Conservation (phyloP, 2,329 filamentous ascomycete species). For the Cladosporium oxysporum region DNA sequence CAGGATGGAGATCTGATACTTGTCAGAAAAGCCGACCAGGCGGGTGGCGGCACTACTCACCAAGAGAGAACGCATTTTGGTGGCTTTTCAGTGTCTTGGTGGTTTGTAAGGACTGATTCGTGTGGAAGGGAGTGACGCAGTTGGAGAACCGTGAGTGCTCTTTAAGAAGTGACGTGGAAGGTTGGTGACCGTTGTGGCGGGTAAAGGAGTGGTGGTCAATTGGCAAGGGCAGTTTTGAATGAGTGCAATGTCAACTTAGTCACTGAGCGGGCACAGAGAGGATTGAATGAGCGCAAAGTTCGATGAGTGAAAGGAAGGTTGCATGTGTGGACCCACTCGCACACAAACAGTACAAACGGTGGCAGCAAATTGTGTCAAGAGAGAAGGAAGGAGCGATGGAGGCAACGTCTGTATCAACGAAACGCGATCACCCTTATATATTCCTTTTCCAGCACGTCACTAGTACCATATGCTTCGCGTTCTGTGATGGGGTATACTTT, state of each 20-base stretch:
- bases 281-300: neutral
- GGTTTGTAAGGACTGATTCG: neutral
- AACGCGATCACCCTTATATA: neutral
- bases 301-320: neutral
- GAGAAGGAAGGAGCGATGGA: neutral
- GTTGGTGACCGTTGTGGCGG: neutral
- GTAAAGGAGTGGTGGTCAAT: neutral
- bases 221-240: neutral
- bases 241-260: neutral
- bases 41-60: neutral
- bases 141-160: neutral
- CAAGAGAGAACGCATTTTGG: neutral
- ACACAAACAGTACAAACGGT: slow-evolving; percentile 4
- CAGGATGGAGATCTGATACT: slow-evolving; percentile 15
- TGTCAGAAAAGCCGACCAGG: neutral
- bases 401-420: neutral
- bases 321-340: slow-evolving; percentile 4
- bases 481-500: slow-evolving; percentile 73
- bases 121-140: neutral
- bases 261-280: neutral
- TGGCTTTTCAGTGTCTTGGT: neutral
- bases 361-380: neutral
- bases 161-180: neutral
- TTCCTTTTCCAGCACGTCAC: neutral
- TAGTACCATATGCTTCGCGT: slow-evolving; percentile 95